Percentiles rank a stretch among this genome's conserved stretches.
phyloP scores from a whole-genome alignment of 345 rosid genomes.

The Passiflora organensis region DNA sequence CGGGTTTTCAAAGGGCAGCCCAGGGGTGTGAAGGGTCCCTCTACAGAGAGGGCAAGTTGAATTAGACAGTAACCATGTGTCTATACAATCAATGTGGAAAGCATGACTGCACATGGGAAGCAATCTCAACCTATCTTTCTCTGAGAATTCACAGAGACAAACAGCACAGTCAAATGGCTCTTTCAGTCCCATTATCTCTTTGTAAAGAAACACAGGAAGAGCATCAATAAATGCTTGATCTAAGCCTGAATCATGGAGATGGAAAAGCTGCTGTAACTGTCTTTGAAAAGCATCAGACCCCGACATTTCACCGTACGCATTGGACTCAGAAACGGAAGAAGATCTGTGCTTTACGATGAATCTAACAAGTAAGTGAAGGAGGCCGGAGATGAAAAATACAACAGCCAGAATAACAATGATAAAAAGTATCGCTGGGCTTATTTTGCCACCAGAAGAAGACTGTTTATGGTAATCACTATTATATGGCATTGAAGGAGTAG shows the following conservation, averaged over 20 bases:
- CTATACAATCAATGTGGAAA: conserved; percentile 25
- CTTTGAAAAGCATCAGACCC: conserved; percentile 20
- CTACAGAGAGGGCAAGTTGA: conserved; percentile 29
- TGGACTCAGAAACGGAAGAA: conserved; percentile 11
- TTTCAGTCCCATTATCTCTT: conserved; percentile 17
- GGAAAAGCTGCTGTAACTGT: conserved; percentile 27
- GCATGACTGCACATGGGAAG: conserved; percentile 30
- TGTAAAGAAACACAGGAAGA: conserved; percentile 23
- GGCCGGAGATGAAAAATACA: conserved; percentile 24
- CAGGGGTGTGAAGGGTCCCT: conserved; percentile 22
- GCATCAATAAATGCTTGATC: conserved; percentile 29
- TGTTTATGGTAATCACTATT: conserved; percentile 28
- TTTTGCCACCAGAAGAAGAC: conserved; percentile 14
- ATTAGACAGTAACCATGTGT: conserved; percentile 26
- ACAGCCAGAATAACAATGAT: conserved; percentile 26
- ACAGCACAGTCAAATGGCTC: conserved; percentile 29
- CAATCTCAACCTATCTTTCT: conserved; percentile 23
- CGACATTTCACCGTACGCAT: conserved; percentile 18
- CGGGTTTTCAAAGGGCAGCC: conserved; percentile 21
- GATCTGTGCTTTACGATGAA: conserved; percentile 23
- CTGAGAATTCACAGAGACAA: conserved; percentile 22
- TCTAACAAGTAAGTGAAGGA: conserved; percentile 27
- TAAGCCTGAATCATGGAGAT: conserved; percentile 28
- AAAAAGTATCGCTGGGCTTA: conserved; percentile 26
- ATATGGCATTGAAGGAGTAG: conserved; percentile 29